Evolutionary conservation across 169 alveolate genomes (phyloP).

Genomic region (Babesia sp.): DNA sequence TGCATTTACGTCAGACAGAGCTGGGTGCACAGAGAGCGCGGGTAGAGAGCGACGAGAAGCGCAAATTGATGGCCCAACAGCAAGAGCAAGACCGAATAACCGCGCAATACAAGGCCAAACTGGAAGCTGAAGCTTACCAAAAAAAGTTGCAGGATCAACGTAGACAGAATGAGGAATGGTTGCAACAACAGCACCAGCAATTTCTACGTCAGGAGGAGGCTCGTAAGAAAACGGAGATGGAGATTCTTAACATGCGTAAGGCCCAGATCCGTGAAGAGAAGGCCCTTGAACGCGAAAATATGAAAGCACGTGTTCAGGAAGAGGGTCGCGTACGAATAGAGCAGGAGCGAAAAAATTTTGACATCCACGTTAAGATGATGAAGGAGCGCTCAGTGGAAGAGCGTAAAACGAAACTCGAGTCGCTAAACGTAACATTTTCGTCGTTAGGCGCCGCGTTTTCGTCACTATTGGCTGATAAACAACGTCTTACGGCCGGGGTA

Average conservation of each 20-base stretch:
- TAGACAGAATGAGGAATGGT: slow-evolving; percentile 90
- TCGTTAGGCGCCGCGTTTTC: slow-evolving; percentile 79
- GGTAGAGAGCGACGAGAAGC: slow-evolving; percentile 88
- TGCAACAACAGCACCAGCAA: slow-evolving; percentile 89
- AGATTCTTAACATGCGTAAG: slow-evolving; percentile 76
- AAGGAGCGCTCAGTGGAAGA: slow-evolving; percentile 86
- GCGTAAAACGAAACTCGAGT: slow-evolving; percentile 88
- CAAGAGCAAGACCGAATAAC: slow-evolving; percentile 92
- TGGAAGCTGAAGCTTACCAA: slow-evolving; percentile 90
- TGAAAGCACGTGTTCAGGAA: slow-evolving; percentile 82
- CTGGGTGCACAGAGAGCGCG: slow-evolving; percentile 74
- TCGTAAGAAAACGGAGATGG: slow-evolving; percentile 84
- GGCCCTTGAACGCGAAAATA: slow-evolving; percentile 85
- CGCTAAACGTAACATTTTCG: slow-evolving; percentile 80
- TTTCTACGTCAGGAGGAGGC: slow-evolving; percentile 87
- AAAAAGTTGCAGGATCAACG: slow-evolving; percentile 90
- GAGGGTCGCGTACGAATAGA: slow-evolving; percentile 79
- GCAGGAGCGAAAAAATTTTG: slow-evolving; percentile 80
- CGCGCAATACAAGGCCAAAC: slow-evolving; percentile 90
- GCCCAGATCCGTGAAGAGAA: slow-evolving; percentile 78
- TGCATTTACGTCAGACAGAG: slow-evolving; percentile 70
- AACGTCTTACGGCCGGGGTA: slow-evolving; percentile 73
- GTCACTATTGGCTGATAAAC: slow-evolving; percentile 73
- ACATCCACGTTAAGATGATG: slow-evolving; percentile 78
- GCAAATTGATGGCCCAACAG: slow-evolving; percentile 88